Evolutionary conservation across 768 basidiomycete species (phyloP), one percentile per base, ranked within the genome.

Genomic region (Tubosaeta sp.): DNA sequence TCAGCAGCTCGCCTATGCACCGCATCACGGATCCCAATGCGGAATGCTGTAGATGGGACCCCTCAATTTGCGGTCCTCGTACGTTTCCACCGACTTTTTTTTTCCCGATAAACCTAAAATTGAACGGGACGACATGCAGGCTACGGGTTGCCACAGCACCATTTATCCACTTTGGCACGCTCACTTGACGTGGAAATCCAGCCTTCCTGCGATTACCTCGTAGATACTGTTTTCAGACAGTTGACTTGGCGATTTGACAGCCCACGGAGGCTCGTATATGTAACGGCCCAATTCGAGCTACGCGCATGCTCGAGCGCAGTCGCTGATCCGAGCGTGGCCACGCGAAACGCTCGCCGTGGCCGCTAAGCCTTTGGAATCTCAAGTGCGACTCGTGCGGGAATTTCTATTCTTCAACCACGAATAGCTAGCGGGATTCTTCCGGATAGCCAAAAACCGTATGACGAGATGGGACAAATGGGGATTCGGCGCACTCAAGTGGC

Each of bases 241-340:
- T 63, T 57, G 63, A 59, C 62, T 57, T 63, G 63, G 54, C 57
- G 48, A 63, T 62, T 58, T 48, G 49, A 59, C 55, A 48, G 31
- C 31, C 31, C 27, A 27, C 25, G 25, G 25, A 27, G 59, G 59
- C 63, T 51, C 19, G 27, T 27, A 42, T 52, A 29, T 54, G 51
- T 52, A 62, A 54, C 46, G 41, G 19, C 29, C 30, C 40, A 36
- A 27, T 36, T 44, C 34, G 31, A 50, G 34, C 19, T 19, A 49
- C 22, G 52, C 46, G 50, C 49, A 55, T 55, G 49, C 49, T 44
- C 11, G 39, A 45, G 51, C 35, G 50, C 32, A 32, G 36, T 40
- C 46, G 47, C n/a, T 53, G 61, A 63, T 63, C 60, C 58, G 57
- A 59, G 46, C 52, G 45, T 27, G 38, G 35, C 54, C 54, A 63